These are phyloP conservation scores for Mortierella sp. DNA, from an alignment of 371 early-diverging fungal species.

Conservation along the genomic window DNA sequence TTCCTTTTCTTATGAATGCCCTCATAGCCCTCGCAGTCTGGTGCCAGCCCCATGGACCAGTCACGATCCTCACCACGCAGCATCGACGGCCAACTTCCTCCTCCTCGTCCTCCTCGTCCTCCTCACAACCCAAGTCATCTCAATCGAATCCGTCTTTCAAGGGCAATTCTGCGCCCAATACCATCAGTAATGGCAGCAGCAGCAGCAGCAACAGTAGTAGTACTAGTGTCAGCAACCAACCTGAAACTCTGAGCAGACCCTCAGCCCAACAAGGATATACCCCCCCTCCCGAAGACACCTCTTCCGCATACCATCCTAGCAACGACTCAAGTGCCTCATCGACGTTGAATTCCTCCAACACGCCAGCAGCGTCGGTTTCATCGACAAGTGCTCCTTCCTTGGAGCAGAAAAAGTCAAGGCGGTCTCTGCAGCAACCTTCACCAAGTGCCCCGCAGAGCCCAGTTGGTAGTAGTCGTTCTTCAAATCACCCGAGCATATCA, in stretches of 20 bases:
- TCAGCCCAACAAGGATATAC: conserved; percentile 6
- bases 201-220: conserved; percentile 6
- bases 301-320: background rate
- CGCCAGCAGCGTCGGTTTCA: conserved; percentile 2
- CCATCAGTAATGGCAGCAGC: conserved; percentile 2
- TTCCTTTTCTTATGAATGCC: conserved; percentile 32
- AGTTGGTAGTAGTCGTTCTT: conserved; percentile 8
- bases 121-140: too few relatives aligned
- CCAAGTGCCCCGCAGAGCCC: conserved; percentile 14
- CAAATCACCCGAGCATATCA: conserved; percentile 17
- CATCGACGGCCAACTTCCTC: conserved; percentile 44
- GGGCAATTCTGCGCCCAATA: background rate
- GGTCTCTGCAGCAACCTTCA: conserved; percentile 31
- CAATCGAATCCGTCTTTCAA: background rate
- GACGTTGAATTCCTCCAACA: conserved; percentile 4
- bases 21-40: conserved; percentile 54
- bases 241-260: conserved; percentile 6
- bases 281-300: background rate
- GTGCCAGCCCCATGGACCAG: conserved; percentile 55
- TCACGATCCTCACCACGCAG: conserved; percentile 54
- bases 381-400: conserved; percentile 1
- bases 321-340: conserved; percentile 8
- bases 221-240: conserved; percentile 2
- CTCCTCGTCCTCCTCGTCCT: conserved; percentile 7
- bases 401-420: conserved; percentile 35